These are phyloP conservation scores for Phytophthora fragariae DNA, from an alignment of 352 stramenopile genomes.

Conservation along the genomic window DNA sequence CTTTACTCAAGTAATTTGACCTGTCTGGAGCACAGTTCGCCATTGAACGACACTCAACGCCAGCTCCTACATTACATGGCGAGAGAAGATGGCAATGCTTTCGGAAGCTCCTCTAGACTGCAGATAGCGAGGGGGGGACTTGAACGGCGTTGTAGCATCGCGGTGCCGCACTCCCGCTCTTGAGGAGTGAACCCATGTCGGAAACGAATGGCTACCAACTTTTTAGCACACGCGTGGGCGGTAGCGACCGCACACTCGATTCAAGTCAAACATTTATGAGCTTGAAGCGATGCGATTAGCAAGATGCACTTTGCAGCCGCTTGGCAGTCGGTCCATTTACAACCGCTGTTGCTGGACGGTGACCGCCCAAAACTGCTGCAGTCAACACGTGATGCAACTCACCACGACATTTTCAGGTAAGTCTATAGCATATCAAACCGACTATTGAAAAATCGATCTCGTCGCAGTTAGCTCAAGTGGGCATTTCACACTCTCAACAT, in stretches of 20 bases:
- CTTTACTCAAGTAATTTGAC: no score
- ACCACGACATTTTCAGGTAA: no score
- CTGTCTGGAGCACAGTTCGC: not conserved
- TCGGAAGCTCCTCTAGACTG: no score
- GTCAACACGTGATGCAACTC: no score
- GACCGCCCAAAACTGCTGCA: conserved; percentile 11
- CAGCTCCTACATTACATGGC: not conserved
- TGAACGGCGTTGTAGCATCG: conserved; percentile 22
- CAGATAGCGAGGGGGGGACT: not conserved
- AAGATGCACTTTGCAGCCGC: conserved; percentile 26
- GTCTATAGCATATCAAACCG: no score
- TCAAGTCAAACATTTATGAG: conserved; percentile 4
- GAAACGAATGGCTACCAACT: conserved; percentile 26
- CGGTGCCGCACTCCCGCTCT: conserved; percentile 6
- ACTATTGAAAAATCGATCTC: no score
- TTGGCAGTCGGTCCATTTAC: not conserved
- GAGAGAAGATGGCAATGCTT: not conserved
- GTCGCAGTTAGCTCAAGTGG: no score
- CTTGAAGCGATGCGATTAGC: conserved; percentile 22
- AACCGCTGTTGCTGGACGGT: not conserved
- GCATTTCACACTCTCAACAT: no score
- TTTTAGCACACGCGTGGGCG: not conserved
- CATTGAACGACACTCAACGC: not conserved
- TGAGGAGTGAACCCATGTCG: conserved; percentile 17
- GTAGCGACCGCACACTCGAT: not conserved